Evolutionary conservation across 2,329 filamentous ascomycete genomes (phyloP).

Genomic region (Macrophomina phaseolina): DNA sequence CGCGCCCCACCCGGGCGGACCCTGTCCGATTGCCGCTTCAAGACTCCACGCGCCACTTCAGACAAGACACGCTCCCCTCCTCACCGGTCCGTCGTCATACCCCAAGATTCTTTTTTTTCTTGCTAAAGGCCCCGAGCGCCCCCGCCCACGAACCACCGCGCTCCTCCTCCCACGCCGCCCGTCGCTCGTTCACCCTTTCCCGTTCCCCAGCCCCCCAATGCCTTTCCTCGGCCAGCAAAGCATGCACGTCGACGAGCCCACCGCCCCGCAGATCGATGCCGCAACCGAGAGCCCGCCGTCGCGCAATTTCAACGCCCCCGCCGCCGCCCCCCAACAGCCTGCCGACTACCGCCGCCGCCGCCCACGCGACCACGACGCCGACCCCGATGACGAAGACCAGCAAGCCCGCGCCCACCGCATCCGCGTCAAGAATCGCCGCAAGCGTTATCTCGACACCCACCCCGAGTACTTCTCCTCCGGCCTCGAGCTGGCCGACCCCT

Average conservation of each 20-base stretch:
- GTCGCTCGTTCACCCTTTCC: constrained; percentile 13
- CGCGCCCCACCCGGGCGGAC: background rate
- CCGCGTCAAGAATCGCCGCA: constrained; percentile 74
- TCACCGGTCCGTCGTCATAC: constrained; percentile 22
- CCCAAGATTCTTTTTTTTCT: constrained; percentile 7
- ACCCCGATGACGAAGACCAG: constrained; percentile 21
- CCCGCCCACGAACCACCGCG: background rate
- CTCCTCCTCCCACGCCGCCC: background rate
- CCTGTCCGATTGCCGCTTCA: background rate
- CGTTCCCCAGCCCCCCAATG: constrained; percentile 18
- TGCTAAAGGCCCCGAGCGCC: constrained; percentile 11
- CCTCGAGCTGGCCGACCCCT: constrained; percentile 74
- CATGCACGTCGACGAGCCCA: constrained; percentile 24
- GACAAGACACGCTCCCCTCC: constrained; percentile 15
- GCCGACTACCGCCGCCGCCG: constrained; percentile 5
- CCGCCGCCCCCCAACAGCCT: constrained; percentile 33
- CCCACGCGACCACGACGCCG: constrained; percentile 21
- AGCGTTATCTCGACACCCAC: constrained; percentile 75
- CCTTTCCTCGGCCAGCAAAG: constrained; percentile 22
- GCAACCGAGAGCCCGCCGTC: constrained; percentile 33
- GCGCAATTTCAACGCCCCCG: constrained; percentile 36
- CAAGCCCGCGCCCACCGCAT: constrained; percentile 49
- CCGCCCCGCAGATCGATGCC: constrained; percentile 34
- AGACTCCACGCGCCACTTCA: constrained; percentile 22
- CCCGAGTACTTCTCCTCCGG: constrained; percentile 71